These are phyloP conservation scores for Suillus placidus DNA, from an alignment of 768 basidiomycete genomes.

Conservation along the genomic window DNA sequence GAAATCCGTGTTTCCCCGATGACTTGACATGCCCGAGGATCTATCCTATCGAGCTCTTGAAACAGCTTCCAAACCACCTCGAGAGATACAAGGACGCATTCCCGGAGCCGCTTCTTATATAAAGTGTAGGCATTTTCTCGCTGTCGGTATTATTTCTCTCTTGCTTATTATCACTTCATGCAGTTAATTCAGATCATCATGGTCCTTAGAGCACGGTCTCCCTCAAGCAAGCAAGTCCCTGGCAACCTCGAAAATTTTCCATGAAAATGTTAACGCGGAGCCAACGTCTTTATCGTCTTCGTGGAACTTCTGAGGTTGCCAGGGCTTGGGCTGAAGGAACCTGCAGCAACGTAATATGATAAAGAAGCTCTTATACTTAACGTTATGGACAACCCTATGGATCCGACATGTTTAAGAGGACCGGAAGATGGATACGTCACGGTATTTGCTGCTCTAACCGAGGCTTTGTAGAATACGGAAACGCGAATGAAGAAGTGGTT, in stretches of 20 bases:
- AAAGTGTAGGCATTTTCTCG: slow-evolving; percentile 14
- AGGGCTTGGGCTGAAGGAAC: not conserved
- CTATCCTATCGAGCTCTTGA: slow-evolving; percentile 16
- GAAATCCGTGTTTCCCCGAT: not conserved
- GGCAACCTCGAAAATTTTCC: slow-evolving; percentile 7
- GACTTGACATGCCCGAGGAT: not conserved
- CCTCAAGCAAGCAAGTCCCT: not conserved
- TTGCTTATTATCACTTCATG: not conserved
- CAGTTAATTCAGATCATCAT: not conserved
- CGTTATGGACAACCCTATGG: not conserved
- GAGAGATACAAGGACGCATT: not conserved
- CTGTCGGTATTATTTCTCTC: not conserved
- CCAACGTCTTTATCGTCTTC: slow-evolving; percentile 24
- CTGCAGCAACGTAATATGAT: slow-evolving; percentile 17
- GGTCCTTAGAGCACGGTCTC: not conserved
- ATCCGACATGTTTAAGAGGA: not conserved
- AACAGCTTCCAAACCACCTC: slow-evolving; percentile 23
- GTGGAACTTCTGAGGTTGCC: slow-evolving; percentile 10
- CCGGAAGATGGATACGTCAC: slow-evolving; percentile 8
- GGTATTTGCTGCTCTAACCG: too few species aligned
- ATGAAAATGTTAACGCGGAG: slow-evolving; percentile 21
- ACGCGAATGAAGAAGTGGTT: too few species aligned
- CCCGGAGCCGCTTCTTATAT: not conserved
- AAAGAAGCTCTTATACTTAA: slow-evolving; percentile 24
- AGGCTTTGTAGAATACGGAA: too few species aligned